phyloP scores from a whole-genome alignment of 1,284 basidiomycete genomes.

The Polyporus tsugae region DNA sequence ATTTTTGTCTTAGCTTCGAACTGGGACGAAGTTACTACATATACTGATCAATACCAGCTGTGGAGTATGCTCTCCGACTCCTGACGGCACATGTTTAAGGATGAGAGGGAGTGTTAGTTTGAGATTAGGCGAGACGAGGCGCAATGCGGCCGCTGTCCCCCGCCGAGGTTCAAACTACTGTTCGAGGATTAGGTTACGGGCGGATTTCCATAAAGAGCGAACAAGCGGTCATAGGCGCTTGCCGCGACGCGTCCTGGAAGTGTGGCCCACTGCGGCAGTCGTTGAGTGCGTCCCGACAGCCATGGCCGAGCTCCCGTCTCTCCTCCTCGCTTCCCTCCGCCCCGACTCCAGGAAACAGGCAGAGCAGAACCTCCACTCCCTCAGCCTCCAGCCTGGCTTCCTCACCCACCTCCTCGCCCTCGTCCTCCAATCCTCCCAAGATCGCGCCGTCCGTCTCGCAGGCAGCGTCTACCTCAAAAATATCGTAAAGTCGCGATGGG shows the following conservation, averaged over 20 bases:
- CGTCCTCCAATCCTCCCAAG: constrained; percentile 72
- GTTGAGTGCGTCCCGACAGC: constrained; percentile 5
- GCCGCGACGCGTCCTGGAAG: constrained; percentile 1
- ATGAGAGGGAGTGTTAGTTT: too few species aligned
- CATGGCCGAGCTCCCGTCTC: constrained; percentile 73
- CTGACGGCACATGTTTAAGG: too few species aligned
- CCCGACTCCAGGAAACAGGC: constrained; percentile 81
- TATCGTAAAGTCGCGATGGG: constrained; percentile 85
- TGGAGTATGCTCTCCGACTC: too few species aligned
- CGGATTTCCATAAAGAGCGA: background rate
- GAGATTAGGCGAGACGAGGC: too few species aligned
- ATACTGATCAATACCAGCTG: too few species aligned
- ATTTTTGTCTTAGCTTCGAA: too few species aligned
- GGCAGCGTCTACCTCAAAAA: constrained; percentile 93
- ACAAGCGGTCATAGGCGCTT: constrained; percentile 26
- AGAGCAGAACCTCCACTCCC: constrained; percentile 74
- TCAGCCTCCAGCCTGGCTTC: constrained; percentile 83
- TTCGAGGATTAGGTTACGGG: background rate
- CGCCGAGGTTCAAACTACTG: too few species aligned
- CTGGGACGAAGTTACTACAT: too few species aligned
- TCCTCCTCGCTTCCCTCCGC: constrained; percentile 78
- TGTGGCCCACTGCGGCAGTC: constrained; percentile 6
- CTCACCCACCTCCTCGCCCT: constrained; percentile 76
- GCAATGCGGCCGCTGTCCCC: too few species aligned
- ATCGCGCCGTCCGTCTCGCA: constrained; percentile 79